Base-by-base conservation (phyloP, 2,329 filamentous ascomycete species). In the Colletotrichum viniferum region DNA sequence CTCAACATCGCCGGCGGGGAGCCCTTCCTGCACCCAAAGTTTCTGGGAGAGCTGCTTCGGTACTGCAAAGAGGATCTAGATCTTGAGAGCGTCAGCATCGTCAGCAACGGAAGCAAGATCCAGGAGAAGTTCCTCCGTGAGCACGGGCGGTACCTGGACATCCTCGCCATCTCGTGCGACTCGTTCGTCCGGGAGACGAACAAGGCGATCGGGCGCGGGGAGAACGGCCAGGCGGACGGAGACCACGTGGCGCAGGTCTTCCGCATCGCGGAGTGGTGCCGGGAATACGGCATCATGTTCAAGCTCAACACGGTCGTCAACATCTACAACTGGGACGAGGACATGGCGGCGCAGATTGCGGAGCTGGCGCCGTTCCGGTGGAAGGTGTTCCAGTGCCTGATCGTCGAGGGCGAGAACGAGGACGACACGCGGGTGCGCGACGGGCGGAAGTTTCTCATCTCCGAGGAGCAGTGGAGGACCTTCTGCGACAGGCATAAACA, bases 291-390 rank as follows among this genome's bases (percentile, higher is more conserved):
- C 2, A 86, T 91, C 79, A 88, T 86, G 80, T 90, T 91, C 83
- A 91, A 91, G 82, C 79, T 91, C 66, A 91, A 91, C 81, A 91
- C 89, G 0, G 89, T 91, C 1, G 85, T 91, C 5, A 86, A 85
- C 78, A 81, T 77, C 3, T 80, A 86, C 65, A 91, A 91, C 77
- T 87, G 82, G 80, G 68, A 86, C 4, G 89, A 91, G 79, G 86
- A 89, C 76, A 89, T 89, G 87, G 83, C 82, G 55, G 78, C 73
- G 16, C 78, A 76, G 5, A 83, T 91, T 9, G 71, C 78, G 16
- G 56, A 77, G 52, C 80, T 91, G 13, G 79, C 80, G 5, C 89
- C 89, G 3, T 89, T 89, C 74, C 85, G 89, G 0, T 91, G 89
- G 89, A 91, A 90, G 78, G 85, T 83, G 32, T 92, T 91, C 78